Evolutionary conservation across 1,284 basidiomycete species (phyloP), one percentile per base, ranked within the genome.

Genomic region (Trichosporon faecale): DNA sequence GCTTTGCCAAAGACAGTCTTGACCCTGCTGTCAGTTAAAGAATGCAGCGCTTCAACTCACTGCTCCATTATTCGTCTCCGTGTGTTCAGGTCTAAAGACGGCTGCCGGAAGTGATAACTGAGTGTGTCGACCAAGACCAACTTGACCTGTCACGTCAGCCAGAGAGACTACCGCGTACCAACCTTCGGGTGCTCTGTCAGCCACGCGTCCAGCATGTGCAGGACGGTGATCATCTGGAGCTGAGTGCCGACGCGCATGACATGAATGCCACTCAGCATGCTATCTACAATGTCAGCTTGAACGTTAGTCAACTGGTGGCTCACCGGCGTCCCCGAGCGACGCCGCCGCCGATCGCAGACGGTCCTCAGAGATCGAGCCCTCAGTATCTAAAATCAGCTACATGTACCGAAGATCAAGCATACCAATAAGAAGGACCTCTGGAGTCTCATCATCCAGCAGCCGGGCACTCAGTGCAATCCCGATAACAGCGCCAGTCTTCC

Each of bases 91-190:
- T 83, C 82, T 16, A 83, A 66, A 3, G 72, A 69, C 3, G 83
- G 83, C 31, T 83, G 80, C 0, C 83, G 76, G 66, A 84, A 81
- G 66, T 83, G 82, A 70, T 73, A 81, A 49, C 80, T 83, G 18
- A 84, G 71, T 1, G 80, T 83, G 70, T 84, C 83, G 64, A 84
- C 76, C 16, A 83, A 61, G 16, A 84, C 72, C 2, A 84, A 76
- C 46, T 78, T 77, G 27, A 82, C 79, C 83, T 84, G 40, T 5
- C n/a, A 25, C 2, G 66, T 70, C 18, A 66, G 65, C 61, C 12
- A 35, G 14, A 5, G 23, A 33, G 27, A 3, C n/a, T 1, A 44
- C 35, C 12, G 18, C 3, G 11, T 23, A 68, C 76, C 60, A 37
- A 83, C 83, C 63, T 77, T 75, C 0, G 80, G 79, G 73, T 83